A percentile compares a stretch with the other conserved stretches of the same genome.
Conservation (phyloP, 371 early-diverging fungal species). For the Dichotomocladium elegans region DNA sequence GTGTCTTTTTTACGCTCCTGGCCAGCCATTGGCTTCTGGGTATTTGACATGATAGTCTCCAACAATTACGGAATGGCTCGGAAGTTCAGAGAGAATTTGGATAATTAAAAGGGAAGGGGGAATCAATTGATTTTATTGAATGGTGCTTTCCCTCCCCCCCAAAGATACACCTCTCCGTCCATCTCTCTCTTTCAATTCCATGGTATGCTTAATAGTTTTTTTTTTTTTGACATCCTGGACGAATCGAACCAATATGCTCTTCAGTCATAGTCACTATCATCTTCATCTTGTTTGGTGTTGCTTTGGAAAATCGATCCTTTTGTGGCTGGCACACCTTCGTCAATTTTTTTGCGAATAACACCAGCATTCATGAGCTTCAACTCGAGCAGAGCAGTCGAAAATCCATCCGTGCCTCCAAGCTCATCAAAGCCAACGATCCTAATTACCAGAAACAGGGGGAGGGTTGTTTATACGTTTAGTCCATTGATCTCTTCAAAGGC, state of each 20-base stretch:
- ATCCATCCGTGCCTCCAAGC: conserved; percentile 84
- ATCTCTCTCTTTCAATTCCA: too few relatives aligned
- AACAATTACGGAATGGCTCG: too few relatives aligned
- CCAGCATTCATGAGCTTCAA: conserved; percentile 65
- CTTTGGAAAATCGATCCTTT: conserved; percentile 38
- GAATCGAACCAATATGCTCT: too few relatives aligned
- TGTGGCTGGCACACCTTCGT: conserved; percentile 4
- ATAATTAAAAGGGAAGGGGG: too few relatives aligned
- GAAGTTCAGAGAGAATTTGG: too few relatives aligned
- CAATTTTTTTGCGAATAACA: conserved; percentile 17
- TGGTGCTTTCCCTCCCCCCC: too few relatives aligned
- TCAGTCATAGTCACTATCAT: conserved; percentile 31
- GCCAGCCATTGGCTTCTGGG: too few relatives aligned
- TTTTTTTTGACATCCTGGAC: not conserved
- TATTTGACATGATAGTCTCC: too few relatives aligned
- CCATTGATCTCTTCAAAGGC: not conserved
- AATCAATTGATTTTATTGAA: too few relatives aligned
- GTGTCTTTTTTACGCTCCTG: not conserved
- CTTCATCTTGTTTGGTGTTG: conserved; percentile 4
- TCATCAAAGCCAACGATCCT: conserved; percentile 95
- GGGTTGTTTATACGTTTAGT: not conserved
- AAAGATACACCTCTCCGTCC: too few relatives aligned
- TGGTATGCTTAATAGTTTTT: not conserved
- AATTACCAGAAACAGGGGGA: conserved; percentile 1
- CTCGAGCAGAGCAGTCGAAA: conserved; percentile 78